phyloP scores from a whole-genome alignment of 2,329 filamentous ascomycete genomes.

The Pyrenochaeta sp. region DNA sequence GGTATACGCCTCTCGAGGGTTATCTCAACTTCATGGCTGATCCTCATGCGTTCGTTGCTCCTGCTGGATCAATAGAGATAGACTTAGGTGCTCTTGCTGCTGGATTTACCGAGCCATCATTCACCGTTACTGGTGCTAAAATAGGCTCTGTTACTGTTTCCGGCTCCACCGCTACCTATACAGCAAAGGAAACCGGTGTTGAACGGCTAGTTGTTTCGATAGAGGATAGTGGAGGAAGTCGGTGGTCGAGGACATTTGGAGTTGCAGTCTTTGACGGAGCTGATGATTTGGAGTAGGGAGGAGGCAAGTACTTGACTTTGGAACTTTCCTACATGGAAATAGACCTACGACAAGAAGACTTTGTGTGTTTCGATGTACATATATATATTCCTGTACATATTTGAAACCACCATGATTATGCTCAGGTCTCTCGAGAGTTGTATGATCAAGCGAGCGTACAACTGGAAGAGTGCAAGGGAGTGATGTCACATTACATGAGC shows the following conservation, averaged over 20 bases:
- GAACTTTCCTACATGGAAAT: too few relatives aligned
- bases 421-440: too few relatives aligned
- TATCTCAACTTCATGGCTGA: constrained; percentile 50
- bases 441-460: too few relatives aligned
- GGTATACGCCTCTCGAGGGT: constrained; percentile 44
- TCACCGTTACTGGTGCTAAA: constrained; percentile 16
- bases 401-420: too few relatives aligned
- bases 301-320: too few relatives aligned
- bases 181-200: constrained; percentile 10
- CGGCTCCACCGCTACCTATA: constrained; percentile 15
- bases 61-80: constrained; percentile 28
- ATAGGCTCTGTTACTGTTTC: constrained; percentile 9
- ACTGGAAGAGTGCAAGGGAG: too few relatives aligned
- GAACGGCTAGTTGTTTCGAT: constrained; percentile 13
- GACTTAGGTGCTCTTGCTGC: constrained; percentile 30
- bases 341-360: too few relatives aligned
- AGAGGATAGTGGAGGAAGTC: constrained; percentile 18
- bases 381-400: too few relatives aligned
- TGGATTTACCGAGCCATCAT: constrained; percentile 19
- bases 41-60: constrained; percentile 42
- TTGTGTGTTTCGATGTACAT: too few relatives aligned
- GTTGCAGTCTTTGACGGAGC: constrained; percentile 20
- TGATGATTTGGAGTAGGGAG: neutral
- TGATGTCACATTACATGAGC: too few relatives aligned
- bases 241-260: constrained; percentile 15